These are phyloP conservation scores for Blastomyces parvus DNA, from an alignment of 2,329 filamentous ascomycete species.

Conservation along the genomic window DNA sequence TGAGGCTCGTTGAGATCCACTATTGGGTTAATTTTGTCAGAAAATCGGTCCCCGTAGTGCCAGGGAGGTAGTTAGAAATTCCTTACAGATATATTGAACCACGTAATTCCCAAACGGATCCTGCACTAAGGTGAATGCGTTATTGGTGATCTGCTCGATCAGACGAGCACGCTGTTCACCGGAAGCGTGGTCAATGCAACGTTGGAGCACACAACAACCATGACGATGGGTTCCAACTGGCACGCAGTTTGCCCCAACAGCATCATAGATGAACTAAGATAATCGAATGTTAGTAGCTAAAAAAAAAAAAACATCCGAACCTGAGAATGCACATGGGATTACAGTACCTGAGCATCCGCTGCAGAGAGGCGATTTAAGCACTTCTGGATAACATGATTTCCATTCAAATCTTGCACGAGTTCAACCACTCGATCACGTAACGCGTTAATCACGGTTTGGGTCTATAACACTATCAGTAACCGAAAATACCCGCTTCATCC, in stretches of 20 bases:
- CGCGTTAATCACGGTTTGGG: slow-evolving; percentile 76
- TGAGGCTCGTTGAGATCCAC: slow-evolving; percentile 76
- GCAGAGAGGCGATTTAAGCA: slow-evolving; percentile 89
- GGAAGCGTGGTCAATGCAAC: slow-evolving; percentile 94
- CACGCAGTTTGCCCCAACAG: slow-evolving; percentile 77
- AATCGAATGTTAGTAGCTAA: slow-evolving; percentile 9
- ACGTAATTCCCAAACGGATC: slow-evolving; percentile 99
- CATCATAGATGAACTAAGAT: slow-evolving; percentile 79
- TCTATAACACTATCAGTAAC: slow-evolving; percentile 31
- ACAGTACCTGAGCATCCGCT: slow-evolving; percentile 59
- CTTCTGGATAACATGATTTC: slow-evolving; percentile 98
- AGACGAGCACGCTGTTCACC: slow-evolving; percentile 81
- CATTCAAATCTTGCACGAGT: slow-evolving; percentile 93
- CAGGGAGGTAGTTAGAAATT: not conserved
- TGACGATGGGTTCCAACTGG: slow-evolving; percentile 94
- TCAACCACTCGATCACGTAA: slow-evolving; percentile 78
- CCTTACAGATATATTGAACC: slow-evolving; percentile 74
- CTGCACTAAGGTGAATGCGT: slow-evolving; percentile 82
- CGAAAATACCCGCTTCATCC: not conserved
- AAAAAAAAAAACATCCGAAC: not conserved
- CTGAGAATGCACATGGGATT: not conserved
- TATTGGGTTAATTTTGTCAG: not conserved
- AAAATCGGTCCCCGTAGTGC: not conserved
- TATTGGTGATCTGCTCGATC: slow-evolving; percentile 74
- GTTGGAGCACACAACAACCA: slow-evolving; percentile 94